Base-by-base conservation (phyloP, 129 eudicot genomes). In the Tagetes erecta region DNA sequence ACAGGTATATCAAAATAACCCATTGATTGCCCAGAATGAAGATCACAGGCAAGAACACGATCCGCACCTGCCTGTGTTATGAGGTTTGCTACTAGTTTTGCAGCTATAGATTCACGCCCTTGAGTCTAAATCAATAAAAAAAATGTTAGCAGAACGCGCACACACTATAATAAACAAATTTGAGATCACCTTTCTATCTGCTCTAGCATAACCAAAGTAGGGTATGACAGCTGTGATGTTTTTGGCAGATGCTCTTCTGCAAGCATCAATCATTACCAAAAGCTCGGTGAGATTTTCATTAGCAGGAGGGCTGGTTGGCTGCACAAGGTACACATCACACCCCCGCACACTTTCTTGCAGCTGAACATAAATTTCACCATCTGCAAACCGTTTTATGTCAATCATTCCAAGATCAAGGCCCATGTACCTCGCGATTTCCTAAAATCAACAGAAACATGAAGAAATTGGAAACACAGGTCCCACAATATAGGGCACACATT, bases 31-130 rank as follows among this genome's bases (percentile, higher is more conserved):
- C 27, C 27, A 20, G 27, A 20, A 20, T 20, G 27, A 20, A 20
- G 27, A 20, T 20, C 27, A 20, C 27, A 20, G 27, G 27, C 27
- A 20, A 20, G 91, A 73, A 91, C 91, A 67, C 91, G 97, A 71
- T 91, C 91, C 46, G 97, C 97, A 75, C 97, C 94, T 68, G 94
- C 84, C 76, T 80, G 84, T 35, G 96, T 90, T 10, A 91, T 87
- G 55, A 87, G 87, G 69, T 87, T 91, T 70, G 94, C 94, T 56
- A 84, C 91, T 73, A 91, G 67, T 69, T 87, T 91, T 71, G 97
- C 97, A 70, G 94, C 91, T 73, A 91, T 91, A 14, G 97, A 87
- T 78, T 91, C 97, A 72, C 97, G 94, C 73, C 94, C 94, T 82
- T 91, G 97, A 36, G 94, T 87, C 94, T 91, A 81, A 33, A 60